Evolutionary conservation across 345 rosid genomes (phyloP).

Genomic region (Sonneratia caseolaris): DNA sequence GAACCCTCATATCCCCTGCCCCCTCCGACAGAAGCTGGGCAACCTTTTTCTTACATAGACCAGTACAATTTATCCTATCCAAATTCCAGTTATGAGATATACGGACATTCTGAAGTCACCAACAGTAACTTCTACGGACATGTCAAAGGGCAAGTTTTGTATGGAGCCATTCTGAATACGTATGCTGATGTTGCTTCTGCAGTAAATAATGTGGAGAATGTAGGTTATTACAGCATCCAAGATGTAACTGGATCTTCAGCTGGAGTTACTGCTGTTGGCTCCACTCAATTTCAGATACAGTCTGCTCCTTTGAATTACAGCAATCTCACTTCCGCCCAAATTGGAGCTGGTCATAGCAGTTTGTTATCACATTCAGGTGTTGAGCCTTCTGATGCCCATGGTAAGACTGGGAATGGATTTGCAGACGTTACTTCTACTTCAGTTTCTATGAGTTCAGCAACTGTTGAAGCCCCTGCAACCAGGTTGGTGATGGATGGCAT

Average conservation of each 20-base stretch:
- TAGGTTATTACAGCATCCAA: conserved; percentile 48
- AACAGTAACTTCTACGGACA: conserved; percentile 47
- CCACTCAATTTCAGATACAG: conserved; percentile 34
- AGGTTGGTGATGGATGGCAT: conserved; percentile 18
- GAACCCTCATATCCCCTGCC: conserved; percentile 43
- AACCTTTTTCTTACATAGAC: conserved; percentile 33
- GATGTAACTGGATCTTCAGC: conserved; percentile 36
- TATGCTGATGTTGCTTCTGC: conserved; percentile 44
- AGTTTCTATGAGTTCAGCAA: conserved; percentile 9
- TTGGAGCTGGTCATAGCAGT: conserved; percentile 15
- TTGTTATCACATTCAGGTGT: conserved; percentile 15
- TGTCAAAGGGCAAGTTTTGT: conserved; percentile 66
- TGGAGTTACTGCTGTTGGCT: conserved; percentile 24
- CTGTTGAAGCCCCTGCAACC: conserved; percentile 24
- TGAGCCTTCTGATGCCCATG: conserved; percentile 18
- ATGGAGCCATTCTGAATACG: conserved; percentile 42
- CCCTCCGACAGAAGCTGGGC: conserved; percentile 35
- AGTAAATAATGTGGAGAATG: conserved; percentile 35
- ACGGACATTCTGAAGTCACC: conserved; percentile 32
- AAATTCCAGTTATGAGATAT: conserved; percentile 43
- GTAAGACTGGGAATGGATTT: conserved; percentile 20
- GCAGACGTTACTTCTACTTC: conserved; percentile 27
- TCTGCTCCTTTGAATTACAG: conserved; percentile 26
- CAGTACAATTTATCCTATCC: conserved; percentile 48
- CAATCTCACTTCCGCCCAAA: conserved; percentile 17